Evolutionary conservation across 352 stramenopile species (phyloP).

Genomic region (Thalassiosira hispida): DNA sequence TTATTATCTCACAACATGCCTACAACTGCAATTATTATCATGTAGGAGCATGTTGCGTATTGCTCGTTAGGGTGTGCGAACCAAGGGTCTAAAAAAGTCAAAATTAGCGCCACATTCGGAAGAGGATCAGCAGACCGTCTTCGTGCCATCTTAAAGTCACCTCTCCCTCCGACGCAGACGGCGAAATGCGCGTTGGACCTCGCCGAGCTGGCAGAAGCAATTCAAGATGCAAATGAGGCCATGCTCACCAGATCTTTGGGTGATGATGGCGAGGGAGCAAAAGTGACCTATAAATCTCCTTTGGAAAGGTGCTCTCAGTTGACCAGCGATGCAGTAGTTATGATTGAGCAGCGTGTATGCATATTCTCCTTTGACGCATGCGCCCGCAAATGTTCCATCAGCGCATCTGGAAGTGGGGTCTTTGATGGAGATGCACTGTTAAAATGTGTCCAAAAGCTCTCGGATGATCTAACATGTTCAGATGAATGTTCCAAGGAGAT

Average conservation of each 20-base stretch:
- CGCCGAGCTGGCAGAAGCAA: slow-evolving; percentile 68
- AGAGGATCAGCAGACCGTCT: slow-evolving; percentile 70
- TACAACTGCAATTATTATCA: too few relatives aligned
- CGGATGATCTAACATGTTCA: slow-evolving; percentile 73
- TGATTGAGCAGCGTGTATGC: slow-evolving; percentile 79
- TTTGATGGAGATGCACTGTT: slow-evolving; percentile 82
- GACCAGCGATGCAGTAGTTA: slow-evolving; percentile 74
- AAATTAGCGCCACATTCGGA: slow-evolving; percentile 80
- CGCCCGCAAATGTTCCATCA: slow-evolving; percentile 64
- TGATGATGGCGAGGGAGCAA: slow-evolving; percentile 28
- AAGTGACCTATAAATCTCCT: slow-evolving; percentile 49
- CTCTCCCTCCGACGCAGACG: slow-evolving; percentile 76
- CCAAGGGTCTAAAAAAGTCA: slow-evolving; percentile 61
- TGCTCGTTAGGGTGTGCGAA: slow-evolving; percentile 75
- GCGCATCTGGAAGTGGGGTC: slow-evolving; percentile 76
- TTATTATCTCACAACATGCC: too few relatives aligned
- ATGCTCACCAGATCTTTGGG: slow-evolving; percentile 47
- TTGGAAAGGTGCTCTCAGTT: slow-evolving; percentile 68
- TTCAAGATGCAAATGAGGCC: slow-evolving; percentile 58
- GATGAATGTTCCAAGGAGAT: slow-evolving; percentile 80
- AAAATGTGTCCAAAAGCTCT: slow-evolving; percentile 72
- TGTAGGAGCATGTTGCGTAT: slow-evolving; percentile 80
- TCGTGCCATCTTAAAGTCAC: slow-evolving; percentile 64
- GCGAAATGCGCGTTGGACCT: slow-evolving; percentile 79
- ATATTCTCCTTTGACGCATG: slow-evolving; percentile 85